Base-by-base conservation (phyloP, 2,329 filamentous ascomycete genomes). In the Lithohypha guttulata region DNA sequence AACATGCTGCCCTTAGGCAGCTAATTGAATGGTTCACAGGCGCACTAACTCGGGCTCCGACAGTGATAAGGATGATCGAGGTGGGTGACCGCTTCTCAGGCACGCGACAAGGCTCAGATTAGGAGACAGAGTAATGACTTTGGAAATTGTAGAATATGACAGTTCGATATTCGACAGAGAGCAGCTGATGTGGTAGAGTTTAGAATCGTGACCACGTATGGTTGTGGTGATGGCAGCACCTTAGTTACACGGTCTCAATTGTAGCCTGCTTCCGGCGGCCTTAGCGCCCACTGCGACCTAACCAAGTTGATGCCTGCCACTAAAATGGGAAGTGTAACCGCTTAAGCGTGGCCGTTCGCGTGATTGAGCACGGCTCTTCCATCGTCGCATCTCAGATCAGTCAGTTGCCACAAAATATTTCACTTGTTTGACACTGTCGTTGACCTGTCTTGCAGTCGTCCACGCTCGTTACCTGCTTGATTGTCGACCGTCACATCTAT, bases 1-100 rank as follows among this genome's bases (percentile, higher is more conserved):
- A 85, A 85, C 81, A 86, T 85, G 60, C 57, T 62, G 42, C 41
- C 46, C 39, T 41, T 34, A 36, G 45, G 47, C 47, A 48, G 45
- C 43, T 39, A 22, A 10, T 31, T 32, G 6, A 28, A 32, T 26
- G 36, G 31, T 8, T 6, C 18, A 35, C 33, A 35, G 33, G 20
- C 13, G 9, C n/a, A 17, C 10, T 35, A 22, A 13, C 20, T 11
- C 6, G 20, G 8, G 33, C 17, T 4, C 8, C n/a, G 26, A 28
- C 15, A 11, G n/a, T 17, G 26, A 29, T 37, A 37, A 19, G 34
- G 25, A 7, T 14, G 34, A 36, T 36, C 23, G 13, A n/a, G 18
- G 21, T 13, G 3, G 18, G 26, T 15, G 23, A 37, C 13, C 5
- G n/a, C 14, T 4, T 3, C 13, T 5, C 21, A 14, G n/a, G 22